phyloP scores from a whole-genome alignment of 2,329 filamentous ascomycete genomes.

The Nothomitra cinnamomea region DNA sequence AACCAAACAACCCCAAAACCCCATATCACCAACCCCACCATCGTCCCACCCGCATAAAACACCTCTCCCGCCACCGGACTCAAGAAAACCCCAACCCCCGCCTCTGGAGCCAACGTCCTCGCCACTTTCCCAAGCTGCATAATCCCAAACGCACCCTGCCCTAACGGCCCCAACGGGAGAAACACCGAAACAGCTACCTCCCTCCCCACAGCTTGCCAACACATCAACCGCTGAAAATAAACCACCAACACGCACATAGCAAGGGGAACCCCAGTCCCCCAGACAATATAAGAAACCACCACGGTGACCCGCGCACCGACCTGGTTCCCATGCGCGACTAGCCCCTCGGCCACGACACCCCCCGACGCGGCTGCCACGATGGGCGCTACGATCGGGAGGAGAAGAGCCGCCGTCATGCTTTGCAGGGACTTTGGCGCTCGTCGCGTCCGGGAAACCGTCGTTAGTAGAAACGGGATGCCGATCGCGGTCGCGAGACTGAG shows the following conservation, averaged over 20 bases:
- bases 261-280: conserved; percentile 45
- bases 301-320: too few species aligned
- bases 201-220: neutral
- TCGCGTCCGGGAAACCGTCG: conserved; percentile 12
- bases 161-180: too few species aligned
- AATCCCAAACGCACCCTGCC: too few species aligned
- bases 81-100: conserved; percentile 19
- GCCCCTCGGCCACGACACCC: conserved; percentile 42
- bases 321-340: conserved; percentile 41
- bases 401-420: conserved; percentile 45
- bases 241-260: conserved; percentile 46
- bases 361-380: conserved; percentile 50
- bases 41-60: conserved; percentile 40
- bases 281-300: conserved; percentile 38
- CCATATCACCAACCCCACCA: conserved; percentile 37
- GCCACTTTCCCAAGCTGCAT: too few species aligned
- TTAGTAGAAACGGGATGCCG: conserved; percentile 38
- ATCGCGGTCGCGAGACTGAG: conserved; percentile 37
- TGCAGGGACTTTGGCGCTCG: conserved; percentile 25
- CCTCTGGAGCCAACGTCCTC: conserved; percentile 9
- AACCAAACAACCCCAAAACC: conserved; percentile 38
- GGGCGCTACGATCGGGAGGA: conserved; percentile 49
- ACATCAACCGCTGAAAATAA: conserved; percentile 46
- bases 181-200: too few species aligned
- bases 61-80: conserved; percentile 31